Conservation (phyloP, 371 early-diverging fungal species). For the Haplosporangium sp. region DNA sequence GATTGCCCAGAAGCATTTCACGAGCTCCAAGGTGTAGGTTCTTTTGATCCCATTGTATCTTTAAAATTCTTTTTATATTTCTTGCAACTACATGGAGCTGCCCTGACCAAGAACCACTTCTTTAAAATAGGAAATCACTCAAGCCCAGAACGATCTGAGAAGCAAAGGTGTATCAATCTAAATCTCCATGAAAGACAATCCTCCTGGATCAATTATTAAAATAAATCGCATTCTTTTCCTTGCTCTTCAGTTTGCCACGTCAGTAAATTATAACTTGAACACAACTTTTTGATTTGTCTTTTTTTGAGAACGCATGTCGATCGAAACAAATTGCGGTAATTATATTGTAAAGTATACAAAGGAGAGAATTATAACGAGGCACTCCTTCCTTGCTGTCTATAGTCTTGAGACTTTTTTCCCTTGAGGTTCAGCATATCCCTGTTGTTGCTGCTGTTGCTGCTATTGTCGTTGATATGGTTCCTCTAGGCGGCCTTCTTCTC, state of each 20-base stretch:
- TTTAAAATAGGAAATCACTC: constrained; percentile 68
- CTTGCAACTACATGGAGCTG: not conserved
- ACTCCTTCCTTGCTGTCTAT: not conserved
- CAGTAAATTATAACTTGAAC: not conserved
- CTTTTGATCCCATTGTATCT: too few relatives aligned
- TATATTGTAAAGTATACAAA: constrained; percentile 3
- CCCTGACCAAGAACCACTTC: not conserved
- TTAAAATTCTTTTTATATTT: not conserved
- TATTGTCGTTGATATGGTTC: not conserved
- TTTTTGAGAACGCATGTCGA: not conserved
- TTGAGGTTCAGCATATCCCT: not conserved
- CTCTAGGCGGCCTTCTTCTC: constrained; percentile 58
- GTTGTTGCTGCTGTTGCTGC: not conserved
- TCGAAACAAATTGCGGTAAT: not conserved
- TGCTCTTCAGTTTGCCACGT: not conserved
- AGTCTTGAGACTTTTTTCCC: not conserved
- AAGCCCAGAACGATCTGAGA: constrained; percentile 72
- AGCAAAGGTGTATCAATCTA: constrained; percentile 66
- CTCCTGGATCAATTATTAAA: not conserved
- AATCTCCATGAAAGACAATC: not conserved
- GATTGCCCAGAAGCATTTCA: constrained; percentile 91
- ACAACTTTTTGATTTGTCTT: too few relatives aligned
- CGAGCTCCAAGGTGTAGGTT: constrained; percentile 78
- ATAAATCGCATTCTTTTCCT: constrained; percentile 1
- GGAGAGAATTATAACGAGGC: not conserved